Evolutionary conservation across 139 green algal genomes (phyloP).

Genomic region (Chlamydomonas urium): DNA sequence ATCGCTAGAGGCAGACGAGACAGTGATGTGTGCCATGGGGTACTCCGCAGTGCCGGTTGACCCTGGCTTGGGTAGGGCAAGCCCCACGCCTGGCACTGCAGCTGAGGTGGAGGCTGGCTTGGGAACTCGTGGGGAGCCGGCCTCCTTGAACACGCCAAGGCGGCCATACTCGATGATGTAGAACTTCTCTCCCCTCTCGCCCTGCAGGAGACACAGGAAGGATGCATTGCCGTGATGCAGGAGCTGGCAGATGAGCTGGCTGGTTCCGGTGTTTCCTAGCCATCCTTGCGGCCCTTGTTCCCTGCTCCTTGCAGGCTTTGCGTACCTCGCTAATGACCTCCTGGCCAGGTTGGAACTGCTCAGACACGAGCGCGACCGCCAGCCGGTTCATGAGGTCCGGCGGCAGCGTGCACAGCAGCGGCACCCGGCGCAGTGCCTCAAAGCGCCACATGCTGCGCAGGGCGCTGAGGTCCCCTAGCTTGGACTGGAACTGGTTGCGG

Average conservation of each 20-base stretch:
- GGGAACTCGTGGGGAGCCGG: too few species aligned
- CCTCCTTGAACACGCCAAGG: conserved; percentile 44
- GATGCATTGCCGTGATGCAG: neutral
- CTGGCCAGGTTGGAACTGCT: conserved; percentile 19
- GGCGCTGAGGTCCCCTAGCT: conserved; percentile 61
- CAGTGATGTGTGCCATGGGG: too few species aligned
- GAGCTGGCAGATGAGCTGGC: too few species aligned
- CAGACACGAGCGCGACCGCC: conserved; percentile 32
- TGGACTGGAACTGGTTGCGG: conserved; percentile 60
- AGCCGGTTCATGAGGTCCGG: conserved; percentile 22
- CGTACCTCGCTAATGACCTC: conserved; percentile 41
- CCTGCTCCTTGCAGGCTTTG: neutral
- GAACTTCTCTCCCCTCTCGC: conserved; percentile 74
- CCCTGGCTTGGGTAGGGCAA: neutral
- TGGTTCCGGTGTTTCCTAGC: too few species aligned
- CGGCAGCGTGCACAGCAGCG: conserved; percentile 40
- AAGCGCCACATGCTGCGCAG: conserved; percentile 82
- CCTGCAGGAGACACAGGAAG: conserved; percentile 29
- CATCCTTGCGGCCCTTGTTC: too few species aligned
- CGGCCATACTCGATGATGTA: conserved; percentile 86
- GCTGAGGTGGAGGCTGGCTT: conserved; percentile 9
- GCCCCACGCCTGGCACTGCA: too few species aligned
- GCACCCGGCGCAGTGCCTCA: conserved; percentile 65
- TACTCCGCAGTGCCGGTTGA: neutral
- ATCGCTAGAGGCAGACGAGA: too few species aligned